Percentiles rank a stretch among this genome's conserved stretches.
These are phyloP conservation scores for Podaxis rugospora DNA, from an alignment of 768 basidiomycete species.

Conservation along the genomic window DNA sequence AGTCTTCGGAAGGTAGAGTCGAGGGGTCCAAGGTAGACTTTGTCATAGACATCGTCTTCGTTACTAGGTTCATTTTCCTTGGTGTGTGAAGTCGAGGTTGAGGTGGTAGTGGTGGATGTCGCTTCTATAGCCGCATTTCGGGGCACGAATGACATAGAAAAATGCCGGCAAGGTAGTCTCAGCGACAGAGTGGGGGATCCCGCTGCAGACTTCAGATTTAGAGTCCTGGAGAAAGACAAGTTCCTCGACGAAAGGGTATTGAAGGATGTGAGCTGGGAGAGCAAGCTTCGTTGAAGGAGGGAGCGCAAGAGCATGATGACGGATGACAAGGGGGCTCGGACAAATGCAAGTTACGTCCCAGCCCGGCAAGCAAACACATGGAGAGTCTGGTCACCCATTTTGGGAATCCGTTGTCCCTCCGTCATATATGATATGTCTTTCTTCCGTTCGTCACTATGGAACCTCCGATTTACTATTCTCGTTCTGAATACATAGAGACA, in stretches of 20 bases:
- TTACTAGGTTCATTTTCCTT: conserved; percentile 2
- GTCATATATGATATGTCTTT: neutral
- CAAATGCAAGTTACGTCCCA: neutral
- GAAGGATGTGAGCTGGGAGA: neutral
- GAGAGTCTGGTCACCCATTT: neutral
- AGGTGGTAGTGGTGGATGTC: conserved; percentile 4
- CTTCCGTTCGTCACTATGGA: conserved; percentile 45
- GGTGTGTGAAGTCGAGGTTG: conserved; percentile 9
- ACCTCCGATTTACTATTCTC: conserved; percentile 72
- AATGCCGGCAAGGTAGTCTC: neutral
- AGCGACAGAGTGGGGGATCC: neutral
- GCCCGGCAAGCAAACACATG: neutral
- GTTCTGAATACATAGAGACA: conserved; percentile 86
- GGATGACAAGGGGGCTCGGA: neutral
- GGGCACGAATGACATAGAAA: neutral
- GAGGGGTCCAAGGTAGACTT: conserved; percentile 68
- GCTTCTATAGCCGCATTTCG: neutral
- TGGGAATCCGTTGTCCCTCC: neutral
- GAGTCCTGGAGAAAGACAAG: neutral
- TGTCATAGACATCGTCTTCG: conserved; percentile 23
- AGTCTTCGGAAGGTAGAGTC: conserved; percentile 68
- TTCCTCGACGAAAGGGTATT: neutral
- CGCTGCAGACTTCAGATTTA: neutral
- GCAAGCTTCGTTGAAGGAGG: neutral
- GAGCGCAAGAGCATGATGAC: conserved; percentile 12